phyloP scores from a whole-genome alignment of 768 basidiomycete species.

The Mycena amicta region DNA sequence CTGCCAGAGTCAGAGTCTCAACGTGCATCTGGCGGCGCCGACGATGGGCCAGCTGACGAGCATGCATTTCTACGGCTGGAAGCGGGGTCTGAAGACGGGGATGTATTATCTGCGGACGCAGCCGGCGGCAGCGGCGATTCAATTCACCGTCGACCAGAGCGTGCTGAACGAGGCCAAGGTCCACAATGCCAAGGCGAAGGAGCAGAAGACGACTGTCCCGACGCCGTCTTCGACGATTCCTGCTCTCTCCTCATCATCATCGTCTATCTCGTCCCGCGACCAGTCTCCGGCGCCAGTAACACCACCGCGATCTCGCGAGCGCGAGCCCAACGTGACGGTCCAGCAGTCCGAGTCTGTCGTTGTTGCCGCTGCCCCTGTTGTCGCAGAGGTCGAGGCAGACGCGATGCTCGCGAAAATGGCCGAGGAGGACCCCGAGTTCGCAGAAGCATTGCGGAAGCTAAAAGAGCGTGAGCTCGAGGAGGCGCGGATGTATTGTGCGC shows the following conservation, averaged over 20 bases:
- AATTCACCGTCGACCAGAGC: slow-evolving; percentile 92
- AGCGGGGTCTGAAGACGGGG: slow-evolving; percentile 98
- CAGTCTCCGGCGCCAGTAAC: slow-evolving; percentile 15
- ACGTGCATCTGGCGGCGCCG: slow-evolving; percentile 89
- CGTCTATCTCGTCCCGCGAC: slow-evolving; percentile 17
- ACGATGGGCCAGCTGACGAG: slow-evolving; percentile 90
- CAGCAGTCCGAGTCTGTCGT: slow-evolving; percentile 9
- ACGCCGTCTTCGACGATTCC: slow-evolving; percentile 24
- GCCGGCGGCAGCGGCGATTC: slow-evolving; percentile 93
- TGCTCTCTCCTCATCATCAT: too few relatives aligned
- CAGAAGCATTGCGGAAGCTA: slow-evolving; percentile 73
- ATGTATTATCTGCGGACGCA: slow-evolving; percentile 97
- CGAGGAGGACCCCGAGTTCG: slow-evolving; percentile 69
- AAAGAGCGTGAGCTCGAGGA: slow-evolving; percentile 75
- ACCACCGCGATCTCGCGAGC: too few relatives aligned
- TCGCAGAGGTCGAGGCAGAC: slow-evolving; percentile 37
- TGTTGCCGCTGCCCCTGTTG: slow-evolving; percentile 25
- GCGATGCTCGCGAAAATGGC: slow-evolving; percentile 57
- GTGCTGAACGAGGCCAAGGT: slow-evolving; percentile 67
- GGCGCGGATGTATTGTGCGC: slow-evolving; percentile 76
- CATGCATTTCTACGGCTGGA: slow-evolving; percentile 99
- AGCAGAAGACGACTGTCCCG: slow-evolving; percentile 26
- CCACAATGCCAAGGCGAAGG: slow-evolving; percentile 37
- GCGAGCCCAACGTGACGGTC: too few relatives aligned
- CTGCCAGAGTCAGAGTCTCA: slow-evolving; percentile 93